Base-by-base conservation (phyloP, 345 rosid genomes). In the Ceriops tagal region DNA sequence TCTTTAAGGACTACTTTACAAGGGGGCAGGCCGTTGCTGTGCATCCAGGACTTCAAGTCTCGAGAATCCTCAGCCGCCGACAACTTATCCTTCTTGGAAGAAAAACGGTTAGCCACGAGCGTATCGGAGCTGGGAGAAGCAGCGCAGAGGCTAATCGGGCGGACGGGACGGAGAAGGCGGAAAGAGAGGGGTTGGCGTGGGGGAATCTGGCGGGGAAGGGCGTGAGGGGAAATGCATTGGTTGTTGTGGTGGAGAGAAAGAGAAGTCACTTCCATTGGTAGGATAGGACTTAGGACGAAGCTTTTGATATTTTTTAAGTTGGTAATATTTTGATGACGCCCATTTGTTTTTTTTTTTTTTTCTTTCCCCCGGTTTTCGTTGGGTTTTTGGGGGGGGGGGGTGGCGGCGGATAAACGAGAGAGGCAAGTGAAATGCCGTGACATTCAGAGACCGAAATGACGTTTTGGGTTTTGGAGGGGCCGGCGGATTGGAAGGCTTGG, bases 21-120 rank as follows among this genome's bases (percentile, higher is more conserved):
- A 72, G 91, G 91, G 71, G 97, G 98, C 58, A 91, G 75, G 20
- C 98, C 98, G 5, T 88, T 91, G 74, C 81, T 80, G 71, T 89
- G 96, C 98, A 93, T 89, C 97, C 98, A 93, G 7, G 80, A 65
- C 84, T 91, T 93, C 83, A 93, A 86, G 81, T 89, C 97, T 20
- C 58, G 84, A 2, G 66, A 53, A 7, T 80, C 88, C 68, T 77
- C 86, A 10, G 77, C 88, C 13, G 47, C 47, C 47, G 16, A 11
- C 16, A 16, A 86, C 68, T 73, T 84, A 19, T 74, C 87, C 78
- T 79, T 86, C 75, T 65, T 85, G n/a, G 73, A 56, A 20, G 93
- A 83, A 57, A 15, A n/a, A 10, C 28, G 24, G 59, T 85, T 88
- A 2, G 89, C 83, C 22, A 91, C 58, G 53, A 89, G 62, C 28